These are phyloP conservation scores for Obelidium mucronatum DNA, from an alignment of 192 early-diverging fungal genomes.

Conservation along the genomic window DNA sequence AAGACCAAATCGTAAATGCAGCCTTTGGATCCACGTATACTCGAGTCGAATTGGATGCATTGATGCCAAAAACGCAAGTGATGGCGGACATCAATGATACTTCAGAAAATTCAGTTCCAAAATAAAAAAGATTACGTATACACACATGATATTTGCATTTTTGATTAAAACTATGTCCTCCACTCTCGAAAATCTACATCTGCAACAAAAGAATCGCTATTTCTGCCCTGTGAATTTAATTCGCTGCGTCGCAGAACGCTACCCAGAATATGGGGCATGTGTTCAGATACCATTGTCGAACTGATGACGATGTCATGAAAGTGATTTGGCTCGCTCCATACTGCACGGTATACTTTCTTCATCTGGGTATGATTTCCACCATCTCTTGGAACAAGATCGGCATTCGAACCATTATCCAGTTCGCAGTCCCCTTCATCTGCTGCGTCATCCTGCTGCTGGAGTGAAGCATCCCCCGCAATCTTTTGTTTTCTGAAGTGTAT, in stretches of 20 bases:
- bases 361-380: neutral
- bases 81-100: too few relatives aligned
- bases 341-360: slow-evolving; percentile 43
- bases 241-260: too few relatives aligned
- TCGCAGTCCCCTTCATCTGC: neutral
- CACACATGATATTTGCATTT: neutral
- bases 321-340: slow-evolving; percentile 41
- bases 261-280: slow-evolving; percentile 52
- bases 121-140: neutral
- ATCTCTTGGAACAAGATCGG: neutral
- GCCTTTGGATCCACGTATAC: neutral
- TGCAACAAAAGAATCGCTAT: too few relatives aligned
- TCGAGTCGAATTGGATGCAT: neutral
- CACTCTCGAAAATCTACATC: too few relatives aligned
- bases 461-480: neutral
- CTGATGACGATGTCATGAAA: slow-evolving; percentile 54
- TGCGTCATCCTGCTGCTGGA: neutral
- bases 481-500: slow-evolving; percentile 45
- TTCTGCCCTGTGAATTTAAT: too few relatives aligned
- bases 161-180: neutral
- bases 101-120: too few relatives aligned
- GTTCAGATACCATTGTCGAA: slow-evolving; percentile 52
- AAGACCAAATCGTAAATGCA: neutral
- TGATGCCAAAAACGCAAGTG: neutral
- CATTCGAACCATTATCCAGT: neutral